Evolutionary conservation across 306 rosid genomes (phyloP), one percentile per base, ranked within the genome.

Genomic region (Parietaria judaica): DNA sequence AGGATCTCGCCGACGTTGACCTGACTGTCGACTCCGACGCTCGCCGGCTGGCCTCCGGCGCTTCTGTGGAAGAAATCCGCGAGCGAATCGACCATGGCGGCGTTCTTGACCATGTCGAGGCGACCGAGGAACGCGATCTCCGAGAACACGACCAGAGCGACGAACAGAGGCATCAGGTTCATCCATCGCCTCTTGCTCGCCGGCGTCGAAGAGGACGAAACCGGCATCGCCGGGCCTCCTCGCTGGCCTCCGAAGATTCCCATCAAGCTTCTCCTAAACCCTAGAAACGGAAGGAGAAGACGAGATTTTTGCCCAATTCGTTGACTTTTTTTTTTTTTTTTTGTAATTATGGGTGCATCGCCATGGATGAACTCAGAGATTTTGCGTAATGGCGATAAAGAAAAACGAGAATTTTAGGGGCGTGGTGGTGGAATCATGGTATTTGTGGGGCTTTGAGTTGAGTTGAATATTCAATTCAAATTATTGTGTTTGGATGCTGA

Each of bases 101-200:
- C 87, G 68, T 92, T 84, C 64, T 88, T 88, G n/a, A 75, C 85
- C 72, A 86, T 67, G 77, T 92, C 95, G 11, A 88, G 88, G 70
- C 83, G 71, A 44, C 89, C 86, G 74, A 94, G 74, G 69, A 94
- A 86, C 54, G 76, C 81, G 79, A 94, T 94, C 84, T 88, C 95
- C 15, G 90, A 86, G 50, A 94, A 41, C 16, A 94, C 95, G 51
- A 88, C 90, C 10, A 94, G 68, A 23, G 83, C 84, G 15, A 84
- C 86, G 11, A 80, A 68, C 0, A 94, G 61, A 61, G 90, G 88
- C 90, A 86, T 69, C 6, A 85, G 61, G 58, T 81, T 82, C 53
- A 72, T 55, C 88, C 95, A 88, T 78, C 60, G 84, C 70, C 66
- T 83, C 88, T 79, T 88, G 8, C 74, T 51, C n/a, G 38, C 58